phyloP scores from a whole-genome alignment of 345 rosid species.

The Populus deltoides region DNA sequence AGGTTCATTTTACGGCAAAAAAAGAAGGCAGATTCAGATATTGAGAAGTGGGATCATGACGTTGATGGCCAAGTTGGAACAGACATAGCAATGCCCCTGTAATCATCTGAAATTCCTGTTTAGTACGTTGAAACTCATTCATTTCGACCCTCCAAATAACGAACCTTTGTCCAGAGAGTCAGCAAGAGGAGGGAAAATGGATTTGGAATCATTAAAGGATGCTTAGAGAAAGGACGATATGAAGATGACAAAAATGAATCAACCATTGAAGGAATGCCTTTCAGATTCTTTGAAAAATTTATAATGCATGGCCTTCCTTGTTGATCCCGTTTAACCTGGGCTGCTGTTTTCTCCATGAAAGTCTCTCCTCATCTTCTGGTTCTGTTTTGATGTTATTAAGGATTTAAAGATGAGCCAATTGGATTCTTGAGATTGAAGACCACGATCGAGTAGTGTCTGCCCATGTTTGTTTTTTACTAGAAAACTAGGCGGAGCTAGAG shows the following conservation, averaged over 20 bases:
- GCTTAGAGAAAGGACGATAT: constrained; percentile 48
- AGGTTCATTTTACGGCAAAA: too few relatives aligned
- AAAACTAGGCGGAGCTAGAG: too few relatives aligned
- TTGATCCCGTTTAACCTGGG: constrained; percentile 61
- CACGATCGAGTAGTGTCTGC: too few relatives aligned
- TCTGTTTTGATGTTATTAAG: background rate
- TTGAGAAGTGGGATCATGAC: too few relatives aligned
- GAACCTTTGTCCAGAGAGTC: background rate
- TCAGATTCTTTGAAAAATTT: constrained; percentile 55
- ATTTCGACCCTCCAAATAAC: background rate
- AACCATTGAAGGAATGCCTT: constrained; percentile 39
- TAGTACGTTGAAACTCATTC: too few relatives aligned
- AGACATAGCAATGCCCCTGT: too few relatives aligned
- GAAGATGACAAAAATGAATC: constrained; percentile 24
- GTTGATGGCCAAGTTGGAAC: too few relatives aligned
- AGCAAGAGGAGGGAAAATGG: constrained; percentile 30
- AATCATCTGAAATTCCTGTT: too few relatives aligned
- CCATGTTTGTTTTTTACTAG: too few relatives aligned
- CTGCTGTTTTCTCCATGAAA: constrained; percentile 68
- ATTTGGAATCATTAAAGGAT: constrained; percentile 54
- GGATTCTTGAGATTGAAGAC: too few relatives aligned
- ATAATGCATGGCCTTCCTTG: constrained; percentile 53
- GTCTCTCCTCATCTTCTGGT: constrained; percentile 84
- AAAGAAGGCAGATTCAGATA: too few relatives aligned
- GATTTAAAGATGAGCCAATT: background rate